These are phyloP conservation scores for Jaenimonas drosophilae DNA, from an alignment of 208 protist species.

Conservation along the genomic window DNA sequence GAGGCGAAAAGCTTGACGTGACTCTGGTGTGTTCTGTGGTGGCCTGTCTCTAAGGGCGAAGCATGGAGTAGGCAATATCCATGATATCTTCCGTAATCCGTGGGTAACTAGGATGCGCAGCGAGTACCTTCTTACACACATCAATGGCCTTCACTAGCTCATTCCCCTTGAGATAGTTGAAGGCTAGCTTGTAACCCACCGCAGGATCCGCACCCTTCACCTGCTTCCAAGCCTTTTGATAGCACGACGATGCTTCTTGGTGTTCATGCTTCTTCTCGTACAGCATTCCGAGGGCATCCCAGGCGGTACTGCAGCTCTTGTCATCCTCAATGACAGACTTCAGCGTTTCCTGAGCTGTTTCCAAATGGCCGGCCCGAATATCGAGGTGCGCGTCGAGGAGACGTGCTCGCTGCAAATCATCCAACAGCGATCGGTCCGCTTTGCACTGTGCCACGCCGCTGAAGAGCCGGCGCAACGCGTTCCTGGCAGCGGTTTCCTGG, in stretches of 20 bases:
- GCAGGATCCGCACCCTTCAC: constrained; percentile 70
- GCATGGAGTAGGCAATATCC: constrained; percentile 80
- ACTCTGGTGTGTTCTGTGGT: neutral
- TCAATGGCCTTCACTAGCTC: constrained; percentile 91
- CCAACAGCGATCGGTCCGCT: constrained; percentile 22
- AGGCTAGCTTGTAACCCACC: constrained; percentile 94
- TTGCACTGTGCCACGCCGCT: constrained; percentile 11
- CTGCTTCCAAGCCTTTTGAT: constrained; percentile 90
- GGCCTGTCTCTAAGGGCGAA: constrained; percentile 34
- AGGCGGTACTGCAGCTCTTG: constrained; percentile 72
- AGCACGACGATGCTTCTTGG: constrained; percentile 87
- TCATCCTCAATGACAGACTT: constrained; percentile 54
- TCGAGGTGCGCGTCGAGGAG: constrained; percentile 87
- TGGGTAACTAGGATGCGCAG: constrained; percentile 82
- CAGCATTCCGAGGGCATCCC: constrained; percentile 82
- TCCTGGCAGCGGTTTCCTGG: constrained; percentile 67
- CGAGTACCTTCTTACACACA: constrained; percentile 88
- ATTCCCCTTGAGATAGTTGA: constrained; percentile 94
- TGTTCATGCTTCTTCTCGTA: constrained; percentile 84
- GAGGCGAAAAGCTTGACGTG: neutral
- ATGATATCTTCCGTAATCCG: constrained; percentile 91
- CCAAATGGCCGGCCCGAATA: constrained; percentile 64
- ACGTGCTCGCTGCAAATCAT: constrained; percentile 82
- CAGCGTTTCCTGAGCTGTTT: constrained; percentile 56
- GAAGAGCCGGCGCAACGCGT: constrained; percentile 24